Conservation (phyloP, 176 grass and related monocot genomes). For the Triticum dicoccoides region DNA sequence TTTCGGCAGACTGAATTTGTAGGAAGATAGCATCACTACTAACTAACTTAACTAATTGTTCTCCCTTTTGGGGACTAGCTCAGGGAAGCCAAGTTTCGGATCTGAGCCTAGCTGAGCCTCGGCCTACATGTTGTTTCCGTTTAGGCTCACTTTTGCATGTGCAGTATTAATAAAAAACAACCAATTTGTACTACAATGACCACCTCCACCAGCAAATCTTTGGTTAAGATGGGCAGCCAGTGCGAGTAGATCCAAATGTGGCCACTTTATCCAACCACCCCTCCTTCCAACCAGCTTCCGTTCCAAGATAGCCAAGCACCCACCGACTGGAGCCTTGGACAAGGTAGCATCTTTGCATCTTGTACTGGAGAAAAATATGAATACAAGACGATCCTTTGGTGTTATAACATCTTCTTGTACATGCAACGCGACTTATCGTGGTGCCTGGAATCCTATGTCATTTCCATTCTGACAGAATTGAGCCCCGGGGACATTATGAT, state of each 20-base stretch:
- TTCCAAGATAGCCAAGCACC: not conserved
- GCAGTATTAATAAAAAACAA: not conserved
- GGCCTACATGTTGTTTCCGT: not conserved
- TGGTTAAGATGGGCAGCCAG: constrained; percentile 6
- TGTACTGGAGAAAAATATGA: not conserved
- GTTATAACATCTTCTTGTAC: not conserved
- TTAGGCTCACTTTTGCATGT: constrained; percentile 24
- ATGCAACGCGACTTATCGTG: not conserved
- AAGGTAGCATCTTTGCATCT: constrained; percentile 27
- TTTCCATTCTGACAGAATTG: not conserved
- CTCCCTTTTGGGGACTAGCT: not conserved
- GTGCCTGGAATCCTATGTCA: constrained; percentile 16
- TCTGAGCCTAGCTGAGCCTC: not conserved
- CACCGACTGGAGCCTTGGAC: not conserved
- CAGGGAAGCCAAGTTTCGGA: not conserved
- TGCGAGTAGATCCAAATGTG: constrained; percentile 12
- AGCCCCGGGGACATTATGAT: no score
- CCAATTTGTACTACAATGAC: not conserved
- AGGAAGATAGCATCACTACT: not conserved
- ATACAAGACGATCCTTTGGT: not conserved
- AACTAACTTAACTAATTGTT: not conserved
- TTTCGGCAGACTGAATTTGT: not conserved
- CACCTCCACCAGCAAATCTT: not conserved
- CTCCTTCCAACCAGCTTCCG: constrained; percentile 32
- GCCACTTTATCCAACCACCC: constrained; percentile 24